A percentile compares a stretch with the other conserved stretches of the same genome.
These are phyloP conservation scores for Volvox reticuliferus DNA, from an alignment of 139 green algal genomes.

Conservation along the genomic window DNA sequence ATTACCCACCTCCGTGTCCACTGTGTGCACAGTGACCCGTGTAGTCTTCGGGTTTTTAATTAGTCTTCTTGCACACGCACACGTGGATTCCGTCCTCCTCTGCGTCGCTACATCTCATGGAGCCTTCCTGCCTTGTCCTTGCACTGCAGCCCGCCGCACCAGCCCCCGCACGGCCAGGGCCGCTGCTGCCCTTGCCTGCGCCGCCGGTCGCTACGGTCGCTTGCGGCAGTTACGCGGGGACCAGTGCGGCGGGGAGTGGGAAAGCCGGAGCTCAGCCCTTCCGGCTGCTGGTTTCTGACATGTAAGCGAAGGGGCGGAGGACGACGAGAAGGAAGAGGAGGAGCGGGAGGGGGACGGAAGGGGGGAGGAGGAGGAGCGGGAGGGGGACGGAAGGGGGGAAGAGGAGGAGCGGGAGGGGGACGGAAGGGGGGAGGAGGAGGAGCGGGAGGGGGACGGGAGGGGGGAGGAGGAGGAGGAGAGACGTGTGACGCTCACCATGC, in stretches of 20 bases:
- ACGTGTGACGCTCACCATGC: not conserved
- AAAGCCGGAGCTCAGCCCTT: slow-evolving; percentile 38
- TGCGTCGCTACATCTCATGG: no score
- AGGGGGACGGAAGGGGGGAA: not conserved
- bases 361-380: not conserved
- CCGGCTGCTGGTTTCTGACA: slow-evolving; percentile 15
- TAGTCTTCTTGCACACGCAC: no score
- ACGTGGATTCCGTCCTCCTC: no score
- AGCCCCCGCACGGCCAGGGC: not conserved
- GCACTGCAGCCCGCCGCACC: not conserved
- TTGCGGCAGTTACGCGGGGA: slow-evolving; percentile 66
- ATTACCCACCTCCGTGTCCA: no score
- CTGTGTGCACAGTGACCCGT: no score
- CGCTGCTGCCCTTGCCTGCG: not conserved
- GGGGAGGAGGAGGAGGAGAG: no score
- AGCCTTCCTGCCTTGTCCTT: no score
- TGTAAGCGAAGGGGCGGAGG: slow-evolving; percentile 1
- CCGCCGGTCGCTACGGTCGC: slow-evolving; percentile 52
- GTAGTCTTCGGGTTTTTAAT: no score
- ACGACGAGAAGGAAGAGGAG: not conserved
- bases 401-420: not conserved
- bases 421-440: not conserved
- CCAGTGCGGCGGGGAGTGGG: slow-evolving; percentile 26
- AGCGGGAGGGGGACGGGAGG: not conserved
- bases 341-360: no score